These are phyloP conservation scores for Aspergillus carbonarius DNA, from an alignment of 2,329 filamentous ascomycete species.

Conservation along the genomic window DNA sequence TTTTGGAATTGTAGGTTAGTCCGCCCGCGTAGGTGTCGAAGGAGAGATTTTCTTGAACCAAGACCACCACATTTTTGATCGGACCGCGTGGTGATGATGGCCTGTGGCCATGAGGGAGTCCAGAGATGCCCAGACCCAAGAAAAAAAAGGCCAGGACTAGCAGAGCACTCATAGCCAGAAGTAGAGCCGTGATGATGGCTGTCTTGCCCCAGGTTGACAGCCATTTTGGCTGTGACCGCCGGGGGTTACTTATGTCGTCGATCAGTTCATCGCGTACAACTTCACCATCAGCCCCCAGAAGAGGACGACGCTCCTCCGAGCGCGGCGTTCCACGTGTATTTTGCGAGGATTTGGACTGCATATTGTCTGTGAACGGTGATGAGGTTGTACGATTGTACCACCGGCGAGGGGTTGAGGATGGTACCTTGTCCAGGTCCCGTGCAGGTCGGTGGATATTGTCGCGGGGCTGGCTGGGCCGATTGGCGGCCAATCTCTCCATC, in stretches of 20 bases:
- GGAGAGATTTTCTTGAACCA: constrained; percentile 46
- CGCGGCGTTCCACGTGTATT: background rate
- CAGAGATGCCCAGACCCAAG: constrained; percentile 13
- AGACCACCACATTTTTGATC: constrained; percentile 52
- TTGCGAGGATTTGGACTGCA: background rate
- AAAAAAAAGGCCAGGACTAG: constrained; percentile 6
- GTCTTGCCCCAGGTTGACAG: background rate
- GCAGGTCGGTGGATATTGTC: background rate
- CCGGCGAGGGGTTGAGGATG: background rate
- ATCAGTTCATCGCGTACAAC: background rate
- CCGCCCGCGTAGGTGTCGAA: constrained; percentile 46
- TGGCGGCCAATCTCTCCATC: background rate
- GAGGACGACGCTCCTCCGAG: background rate
- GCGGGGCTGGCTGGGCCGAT: background rate
- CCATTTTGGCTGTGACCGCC: background rate
- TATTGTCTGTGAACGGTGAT: background rate
- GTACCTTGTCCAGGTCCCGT: background rate
- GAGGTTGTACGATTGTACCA: background rate
- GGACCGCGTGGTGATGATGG: constrained; percentile 19
- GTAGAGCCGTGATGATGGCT: background rate
- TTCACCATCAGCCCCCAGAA: background rate
- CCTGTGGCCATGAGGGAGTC: constrained; percentile 3
- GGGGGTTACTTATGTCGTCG: background rate
- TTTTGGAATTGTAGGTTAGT: constrained; percentile 36
- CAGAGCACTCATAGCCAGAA: background rate